Evolutionary conservation across 805 yeast species (phyloP), one percentile per base, ranked within the genome.

Genomic region (Yarrowia sp.): DNA sequence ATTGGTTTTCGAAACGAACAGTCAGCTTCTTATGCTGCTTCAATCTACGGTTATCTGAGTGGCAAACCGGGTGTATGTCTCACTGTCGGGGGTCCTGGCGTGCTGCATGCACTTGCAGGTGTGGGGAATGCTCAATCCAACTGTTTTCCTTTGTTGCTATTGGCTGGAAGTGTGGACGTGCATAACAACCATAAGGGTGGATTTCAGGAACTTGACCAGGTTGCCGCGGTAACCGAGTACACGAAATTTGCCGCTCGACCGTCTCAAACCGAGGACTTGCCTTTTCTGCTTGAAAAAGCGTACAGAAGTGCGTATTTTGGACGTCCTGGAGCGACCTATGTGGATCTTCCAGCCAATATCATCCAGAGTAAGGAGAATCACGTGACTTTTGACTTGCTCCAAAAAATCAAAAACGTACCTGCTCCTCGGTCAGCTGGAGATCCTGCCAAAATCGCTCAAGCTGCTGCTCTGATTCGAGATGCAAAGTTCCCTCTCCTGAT

Each of bases 61-160:
- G 83, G 84, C 0, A 75, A 73, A 66, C 92, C 92, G 0, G 91
- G 89, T 17, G 88, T 87, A 0, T 72, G 86, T 15, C 76, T 87
- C 2, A 88, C 86, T 0, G 92, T 88, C 4, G 92, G 92, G 36
- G 92, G 92, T 0, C 91, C 92, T 0, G 92, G 92, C 4, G 76
- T 87, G 3, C 79, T 87, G 8, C 90, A 87, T 67, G 86, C 89
- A 0, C 69, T 85, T 48, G 83, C 91, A 0, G 92, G 92, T 11
- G 66, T 85, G 1, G 85, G 83, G 70, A 87, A 87, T 69, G 82
- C 91, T 7, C 79, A 77, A 43, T 76, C 81, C 64, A 88, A 88
- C 72, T 79, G 83, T 65, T 86, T 88, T 83, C 92, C 92, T 3
- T 72, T 87, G 60, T 67, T 87, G 65, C 83, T 87, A 14, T 75